phyloP scores from a whole-genome alignment of 2,329 filamentous ascomycete species.

The Huntiella decipiens region DNA sequence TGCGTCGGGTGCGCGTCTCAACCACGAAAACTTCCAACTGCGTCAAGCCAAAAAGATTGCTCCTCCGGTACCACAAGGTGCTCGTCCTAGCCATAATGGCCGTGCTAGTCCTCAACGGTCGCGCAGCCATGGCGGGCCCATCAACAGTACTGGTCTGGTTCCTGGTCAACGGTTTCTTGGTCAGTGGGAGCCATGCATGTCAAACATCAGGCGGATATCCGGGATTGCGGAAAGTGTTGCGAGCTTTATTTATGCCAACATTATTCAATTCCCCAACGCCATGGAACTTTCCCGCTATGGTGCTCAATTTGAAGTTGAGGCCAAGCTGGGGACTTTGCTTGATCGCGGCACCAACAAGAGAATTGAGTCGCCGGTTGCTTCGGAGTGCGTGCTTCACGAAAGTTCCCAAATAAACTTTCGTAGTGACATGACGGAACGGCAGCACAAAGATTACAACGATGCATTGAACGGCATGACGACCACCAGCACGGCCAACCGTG shows the following conservation, averaged over 20 bases:
- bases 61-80: slow-evolving; percentile 23
- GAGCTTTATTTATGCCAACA: slow-evolving; percentile 59
- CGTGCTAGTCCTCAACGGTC: slow-evolving; percentile 30
- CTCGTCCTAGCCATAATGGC: slow-evolving; percentile 15
- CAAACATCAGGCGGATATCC: slow-evolving; percentile 50
- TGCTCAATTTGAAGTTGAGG: slow-evolving; percentile 79
- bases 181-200: slow-evolving; percentile 49
- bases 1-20: slow-evolving; percentile 20
- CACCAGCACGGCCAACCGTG: slow-evolving; percentile 1
- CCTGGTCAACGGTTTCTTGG: slow-evolving; percentile 22
- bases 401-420: slow-evolving; percentile 49
- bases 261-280: slow-evolving; percentile 48
- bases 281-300: slow-evolving; percentile 42
- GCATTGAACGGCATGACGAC: slow-evolving; percentile 56
- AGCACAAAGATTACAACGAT: slow-evolving; percentile 69
- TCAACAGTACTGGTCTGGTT: neutral
- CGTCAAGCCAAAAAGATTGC: slow-evolving; percentile 20
- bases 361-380: slow-evolving; percentile 45
- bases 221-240: slow-evolving; percentile 58
- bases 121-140: slow-evolving; percentile 15
- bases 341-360: slow-evolving; percentile 52
- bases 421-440: slow-evolving; percentile 76
- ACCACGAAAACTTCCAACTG: slow-evolving; percentile 26
- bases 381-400: slow-evolving; percentile 50
- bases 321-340: slow-evolving; percentile 70